Evolutionary conservation across 345 rosid species (phyloP).

Genomic region (Melastoma malabathricum): DNA sequence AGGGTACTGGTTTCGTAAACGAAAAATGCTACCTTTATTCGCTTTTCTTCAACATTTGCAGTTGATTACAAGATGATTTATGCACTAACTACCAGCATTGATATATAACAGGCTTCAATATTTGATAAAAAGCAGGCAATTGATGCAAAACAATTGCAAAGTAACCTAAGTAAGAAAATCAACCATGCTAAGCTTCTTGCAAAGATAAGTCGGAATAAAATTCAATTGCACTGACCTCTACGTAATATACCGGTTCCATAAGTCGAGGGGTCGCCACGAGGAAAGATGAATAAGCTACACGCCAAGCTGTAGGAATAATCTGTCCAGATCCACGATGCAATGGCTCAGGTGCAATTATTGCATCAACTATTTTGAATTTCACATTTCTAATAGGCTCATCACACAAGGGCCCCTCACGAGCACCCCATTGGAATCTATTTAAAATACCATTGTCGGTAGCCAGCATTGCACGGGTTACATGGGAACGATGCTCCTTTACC

Average conservation of each 20-base stretch:
- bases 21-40: too few relatives aligned
- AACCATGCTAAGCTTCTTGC: not conserved
- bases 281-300: conserved; percentile 88
- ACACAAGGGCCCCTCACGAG: conserved; percentile 96
- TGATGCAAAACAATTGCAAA: too few relatives aligned
- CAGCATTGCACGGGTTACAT: too few relatives aligned
- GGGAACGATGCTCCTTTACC: too few relatives aligned
- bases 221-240: conserved; percentile 44
- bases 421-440: conserved; percentile 95
- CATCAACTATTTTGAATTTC: conserved; percentile 92
- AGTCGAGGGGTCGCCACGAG: conserved; percentile 96
- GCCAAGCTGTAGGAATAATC: conserved; percentile 94
- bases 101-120: too few relatives aligned
- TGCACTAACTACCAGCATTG: too few relatives aligned
- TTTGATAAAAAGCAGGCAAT: too few relatives aligned
- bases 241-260: conserved; percentile 98
- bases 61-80: too few relatives aligned
- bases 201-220: conserved; percentile 1
- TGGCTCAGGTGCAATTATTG: conserved; percentile 84
- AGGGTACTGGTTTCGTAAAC: too few relatives aligned
- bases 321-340: conserved; percentile 94
- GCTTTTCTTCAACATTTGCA: too few relatives aligned
- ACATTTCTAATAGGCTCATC: conserved; percentile 97
- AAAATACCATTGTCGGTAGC: conserved; percentile 1
- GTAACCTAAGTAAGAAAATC: too few relatives aligned